Percentiles rank a stretch among this genome's conserved stretches.
Evolutionary conservation across 2,329 filamentous ascomycete species (phyloP).

Genomic region (Elsinoe batatas): DNA sequence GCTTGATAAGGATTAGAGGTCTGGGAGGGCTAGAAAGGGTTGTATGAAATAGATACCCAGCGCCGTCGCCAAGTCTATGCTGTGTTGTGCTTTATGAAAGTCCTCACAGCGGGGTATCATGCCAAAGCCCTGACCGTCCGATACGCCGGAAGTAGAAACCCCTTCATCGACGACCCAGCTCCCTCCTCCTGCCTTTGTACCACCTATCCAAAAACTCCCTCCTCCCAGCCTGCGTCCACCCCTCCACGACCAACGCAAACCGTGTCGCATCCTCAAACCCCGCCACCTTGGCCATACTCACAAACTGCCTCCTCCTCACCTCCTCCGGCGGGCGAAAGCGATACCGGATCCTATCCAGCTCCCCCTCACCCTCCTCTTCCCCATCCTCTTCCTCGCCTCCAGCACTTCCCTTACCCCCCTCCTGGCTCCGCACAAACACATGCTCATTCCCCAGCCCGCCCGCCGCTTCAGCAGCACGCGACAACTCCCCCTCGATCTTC

Average conservation of each 20-base stretch:
- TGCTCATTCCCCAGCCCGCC: slow-evolving; percentile 45
- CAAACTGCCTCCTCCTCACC: slow-evolving; percentile 75
- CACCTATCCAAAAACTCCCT: slow-evolving; percentile 70
- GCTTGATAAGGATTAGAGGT: slow-evolving; percentile 68
- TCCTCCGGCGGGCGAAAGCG: slow-evolving; percentile 63
- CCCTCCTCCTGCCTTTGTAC: slow-evolving; percentile 57
- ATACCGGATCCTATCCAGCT: slow-evolving; percentile 38
- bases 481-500: slow-evolving; percentile 80
- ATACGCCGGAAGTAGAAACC: neutral
- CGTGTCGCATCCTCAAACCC: slow-evolving; percentile 67
- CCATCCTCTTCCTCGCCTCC: neutral
- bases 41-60: neutral
- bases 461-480: slow-evolving; percentile 59
- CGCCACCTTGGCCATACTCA: slow-evolving; percentile 68
- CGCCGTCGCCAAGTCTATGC: neutral
- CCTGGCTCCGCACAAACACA: slow-evolving; percentile 39
- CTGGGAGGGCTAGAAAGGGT: neutral
- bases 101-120: neutral
- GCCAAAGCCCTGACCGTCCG: neutral
- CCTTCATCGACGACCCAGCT: slow-evolving; percentile 24
- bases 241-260: slow-evolving; percentile 84
- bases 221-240: slow-evolving; percentile 76
- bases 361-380: neutral
- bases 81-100: neutral
- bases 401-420: no score